Evolutionary conservation across 176 grass and related monocot species (phyloP).

Genomic region (Juncus inflexus): DNA sequence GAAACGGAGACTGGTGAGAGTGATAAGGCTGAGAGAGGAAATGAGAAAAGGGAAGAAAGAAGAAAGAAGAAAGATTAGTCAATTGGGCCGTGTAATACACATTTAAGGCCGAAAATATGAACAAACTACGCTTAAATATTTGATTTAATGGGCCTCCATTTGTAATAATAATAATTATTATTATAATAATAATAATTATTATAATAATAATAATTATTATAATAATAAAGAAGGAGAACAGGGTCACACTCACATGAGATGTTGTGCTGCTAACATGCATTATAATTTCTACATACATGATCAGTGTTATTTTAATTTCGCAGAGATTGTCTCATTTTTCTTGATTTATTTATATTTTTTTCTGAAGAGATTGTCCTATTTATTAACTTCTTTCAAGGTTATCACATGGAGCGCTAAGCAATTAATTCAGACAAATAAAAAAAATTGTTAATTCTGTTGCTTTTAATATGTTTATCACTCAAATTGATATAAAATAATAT

Average conservation of each 20-base stretch:
- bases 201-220: neutral
- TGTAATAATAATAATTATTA: neutral
- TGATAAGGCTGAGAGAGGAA: neutral
- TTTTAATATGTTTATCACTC: neutral
- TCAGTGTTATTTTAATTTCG: neutral
- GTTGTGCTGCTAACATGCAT: constrained; percentile 1
- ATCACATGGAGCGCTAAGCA: constrained; percentile 9
- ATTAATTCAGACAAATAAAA: constrained; percentile 14
- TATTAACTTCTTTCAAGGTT: constrained; percentile 7
- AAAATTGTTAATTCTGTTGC: neutral
- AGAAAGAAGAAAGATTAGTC: neutral
- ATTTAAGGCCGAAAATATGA: too few species aligned
- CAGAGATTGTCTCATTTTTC: constrained; percentile 13
- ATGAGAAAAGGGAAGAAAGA: neutral
- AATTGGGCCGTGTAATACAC: neutral
- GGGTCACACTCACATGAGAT: constrained; percentile 29
- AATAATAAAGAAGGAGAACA: neutral
- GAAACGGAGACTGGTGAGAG: neutral
- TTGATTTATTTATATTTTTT: constrained; percentile 5
- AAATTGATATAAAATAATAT: neutral
- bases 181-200: neutral
- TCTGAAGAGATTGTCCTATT: neutral
- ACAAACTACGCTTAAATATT: too few species aligned
- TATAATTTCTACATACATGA: constrained; percentile 10
- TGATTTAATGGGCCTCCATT: too few species aligned